Evolutionary conservation across 108 stramenopile genomes (phyloP).

Genomic region (Pinguiococcus pyrenoidosus): DNA sequence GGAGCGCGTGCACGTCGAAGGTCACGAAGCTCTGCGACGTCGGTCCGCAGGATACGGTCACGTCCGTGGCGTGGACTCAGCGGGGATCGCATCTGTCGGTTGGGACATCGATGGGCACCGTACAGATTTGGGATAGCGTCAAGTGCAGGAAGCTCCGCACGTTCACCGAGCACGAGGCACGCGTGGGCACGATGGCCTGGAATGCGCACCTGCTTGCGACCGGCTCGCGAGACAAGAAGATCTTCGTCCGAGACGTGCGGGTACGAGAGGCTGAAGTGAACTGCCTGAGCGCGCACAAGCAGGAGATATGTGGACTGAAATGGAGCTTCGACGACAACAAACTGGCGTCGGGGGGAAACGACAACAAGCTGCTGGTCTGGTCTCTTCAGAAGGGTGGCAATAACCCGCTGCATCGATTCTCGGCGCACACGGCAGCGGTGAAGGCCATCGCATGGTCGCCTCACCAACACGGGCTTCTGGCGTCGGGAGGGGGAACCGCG

Average conservation of each 20-base stretch:
- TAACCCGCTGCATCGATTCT: slow-evolving; percentile 24
- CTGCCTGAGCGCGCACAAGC: slow-evolving; percentile 65
- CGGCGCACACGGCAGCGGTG: slow-evolving; percentile 93
- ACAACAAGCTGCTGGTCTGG: slow-evolving; percentile 92
- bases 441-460: slow-evolving; percentile 99
- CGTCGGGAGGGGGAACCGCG: slow-evolving; percentile 94
- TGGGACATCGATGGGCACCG: slow-evolving; percentile 67
- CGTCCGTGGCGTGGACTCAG: slow-evolving; percentile 84
- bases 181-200: slow-evolving; percentile 86
- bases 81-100: slow-evolving; percentile 77
- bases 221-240: slow-evolving; percentile 75
- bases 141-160: slow-evolving; percentile 60
- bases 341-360: slow-evolving; percentile 82
- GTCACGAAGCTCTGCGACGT: slow-evolving; percentile 65
- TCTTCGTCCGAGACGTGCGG: slow-evolving; percentile 78
- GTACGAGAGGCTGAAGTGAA: slow-evolving; percentile 30
- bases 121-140: slow-evolving; percentile 83
- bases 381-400: slow-evolving; percentile 9
- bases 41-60: slow-evolving; percentile 36
- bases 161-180: slow-evolving; percentile 66
- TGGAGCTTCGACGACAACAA: slow-evolving; percentile 78
- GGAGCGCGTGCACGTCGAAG: slow-evolving; percentile 77
- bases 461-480: slow-evolving; percentile 87
- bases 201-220: slow-evolving; percentile 65
- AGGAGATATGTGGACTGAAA: slow-evolving; percentile 93